Evolutionary conservation across 1,284 basidiomycete genomes (phyloP).

Genomic region (Pseudomicrostroma phylloplanum): DNA sequence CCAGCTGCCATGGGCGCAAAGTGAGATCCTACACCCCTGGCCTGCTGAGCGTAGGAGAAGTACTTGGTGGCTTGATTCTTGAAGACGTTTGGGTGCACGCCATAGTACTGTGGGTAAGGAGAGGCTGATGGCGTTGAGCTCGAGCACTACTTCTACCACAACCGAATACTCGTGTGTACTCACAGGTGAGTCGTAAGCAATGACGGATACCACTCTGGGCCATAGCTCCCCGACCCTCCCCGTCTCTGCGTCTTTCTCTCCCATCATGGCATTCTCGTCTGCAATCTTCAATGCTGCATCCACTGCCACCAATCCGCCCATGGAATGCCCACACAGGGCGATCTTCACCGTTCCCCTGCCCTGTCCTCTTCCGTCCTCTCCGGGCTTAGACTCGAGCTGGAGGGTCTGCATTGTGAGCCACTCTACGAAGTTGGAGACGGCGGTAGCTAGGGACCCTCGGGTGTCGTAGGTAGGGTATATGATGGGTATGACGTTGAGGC

Average conservation of each 20-base stretch:
- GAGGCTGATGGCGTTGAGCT: not conserved
- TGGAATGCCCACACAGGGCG: conserved; percentile 78
- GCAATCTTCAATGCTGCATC: conserved; percentile 73
- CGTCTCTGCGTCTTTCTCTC: conserved; percentile 51
- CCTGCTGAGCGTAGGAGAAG: conserved; percentile 65
- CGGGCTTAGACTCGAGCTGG: conserved; percentile 62
- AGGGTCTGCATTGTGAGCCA: conserved; percentile 65
- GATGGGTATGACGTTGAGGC: conserved; percentile 63
- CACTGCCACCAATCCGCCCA: conserved; percentile 61
- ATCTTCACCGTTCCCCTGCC: conserved; percentile 56
- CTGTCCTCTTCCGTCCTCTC: conserved; percentile 22
- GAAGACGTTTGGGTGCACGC: conserved; percentile 73
- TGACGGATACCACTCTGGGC: conserved; percentile 72
- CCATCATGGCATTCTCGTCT: conserved; percentile 55
- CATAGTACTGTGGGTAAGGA: conserved; percentile 21
- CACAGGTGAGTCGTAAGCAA: conserved; percentile 79
- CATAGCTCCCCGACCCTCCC: conserved; percentile 58
- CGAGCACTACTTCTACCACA: not conserved
- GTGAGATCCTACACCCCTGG: conserved; percentile 56
- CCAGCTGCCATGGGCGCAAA: conserved; percentile 54
- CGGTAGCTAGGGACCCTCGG: conserved; percentile 40
- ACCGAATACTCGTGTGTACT: not conserved
- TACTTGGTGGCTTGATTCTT: conserved; percentile 76
- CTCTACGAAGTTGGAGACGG: conserved; percentile 28
- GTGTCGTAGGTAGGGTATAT: conserved; percentile 88